Evolutionary conservation across 306 rosid species (phyloP).

Genomic region (Cucumis hystrix): DNA sequence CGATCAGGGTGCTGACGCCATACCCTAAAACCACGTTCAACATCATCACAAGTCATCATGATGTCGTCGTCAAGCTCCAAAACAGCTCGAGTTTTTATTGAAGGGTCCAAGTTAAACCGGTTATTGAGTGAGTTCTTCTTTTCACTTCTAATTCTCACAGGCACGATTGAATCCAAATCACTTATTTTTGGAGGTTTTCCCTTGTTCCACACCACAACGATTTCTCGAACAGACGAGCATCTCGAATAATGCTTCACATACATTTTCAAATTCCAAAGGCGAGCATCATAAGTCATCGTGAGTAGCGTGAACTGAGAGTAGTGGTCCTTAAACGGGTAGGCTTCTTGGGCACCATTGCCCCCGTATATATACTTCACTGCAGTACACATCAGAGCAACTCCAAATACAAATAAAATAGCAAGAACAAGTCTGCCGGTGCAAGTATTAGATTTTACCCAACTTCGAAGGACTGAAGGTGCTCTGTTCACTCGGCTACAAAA

Average conservation of each 20-base stretch:
- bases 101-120: conserved; percentile 58
- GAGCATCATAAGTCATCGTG: conserved; percentile 95
- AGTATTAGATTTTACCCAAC: conserved; percentile 56
- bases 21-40: conserved; percentile 80
- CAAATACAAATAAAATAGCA: conserved; percentile 38
- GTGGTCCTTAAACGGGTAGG: conserved; percentile 57
- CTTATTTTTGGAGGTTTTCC: conserved; percentile 63
- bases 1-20: conserved; percentile 93
- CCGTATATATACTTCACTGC: conserved; percentile 71
- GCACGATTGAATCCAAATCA: conserved; percentile 84
- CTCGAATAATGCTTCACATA: conserved; percentile 84
- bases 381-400: conserved; percentile 59
- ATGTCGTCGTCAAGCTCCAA: conserved; percentile 99
- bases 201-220: conserved; percentile 98
- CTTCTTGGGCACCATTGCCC: conserved; percentile 87
- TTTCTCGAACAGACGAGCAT: conserved; percentile 84
- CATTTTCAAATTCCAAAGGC: conserved; percentile 93
- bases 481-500: conserved; percentile 80
- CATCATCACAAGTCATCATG: conserved; percentile 93
- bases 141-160: conserved; percentile 70
- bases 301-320: conserved; percentile 85
- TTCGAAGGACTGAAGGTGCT: conserved; percentile 47
- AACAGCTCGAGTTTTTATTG: conserved; percentile 80
- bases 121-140: conserved; percentile 74
- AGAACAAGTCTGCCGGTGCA: conserved; percentile 74